These are phyloP conservation scores for Globisporangium lucens DNA, from an alignment of 352 stramenopile species.

Conservation along the genomic window DNA sequence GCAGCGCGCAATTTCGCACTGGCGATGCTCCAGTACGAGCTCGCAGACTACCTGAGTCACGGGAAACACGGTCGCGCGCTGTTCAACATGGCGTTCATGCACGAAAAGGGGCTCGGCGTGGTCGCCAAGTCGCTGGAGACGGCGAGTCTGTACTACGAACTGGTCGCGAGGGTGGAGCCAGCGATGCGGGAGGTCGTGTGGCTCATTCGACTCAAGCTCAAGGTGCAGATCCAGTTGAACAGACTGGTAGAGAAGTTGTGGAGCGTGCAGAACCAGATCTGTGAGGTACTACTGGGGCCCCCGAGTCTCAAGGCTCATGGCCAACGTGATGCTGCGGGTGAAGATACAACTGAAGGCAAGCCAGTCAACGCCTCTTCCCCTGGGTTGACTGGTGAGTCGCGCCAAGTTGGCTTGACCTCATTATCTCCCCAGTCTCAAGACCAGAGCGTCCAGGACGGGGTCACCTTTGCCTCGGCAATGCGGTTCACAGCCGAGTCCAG, in stretches of 20 bases:
- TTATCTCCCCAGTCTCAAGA: background rate
- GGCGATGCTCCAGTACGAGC: constrained; percentile 57
- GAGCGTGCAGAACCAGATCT: background rate
- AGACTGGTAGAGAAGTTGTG: background rate
- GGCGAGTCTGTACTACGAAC: constrained; percentile 28
- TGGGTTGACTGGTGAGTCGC: background rate
- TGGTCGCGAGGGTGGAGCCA: constrained; percentile 16
- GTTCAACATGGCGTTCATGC: constrained; percentile 86
- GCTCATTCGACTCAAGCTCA: constrained; percentile 28
- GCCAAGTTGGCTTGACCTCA: background rate
- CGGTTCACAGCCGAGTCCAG: constrained; percentile 23
- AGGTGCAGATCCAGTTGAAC: constrained; percentile 6
- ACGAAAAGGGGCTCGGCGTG: constrained; percentile 58
- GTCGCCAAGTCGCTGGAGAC: constrained; percentile 1
- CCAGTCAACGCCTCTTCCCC: background rate
- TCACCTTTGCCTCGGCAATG: constrained; percentile 24
- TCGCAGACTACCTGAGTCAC: constrained; percentile 38
- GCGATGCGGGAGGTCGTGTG: constrained; percentile 24
- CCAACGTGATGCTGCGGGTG: background rate
- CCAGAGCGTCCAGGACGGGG: constrained; percentile 1
- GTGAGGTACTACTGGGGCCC: background rate
- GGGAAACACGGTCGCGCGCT: constrained; percentile 49
- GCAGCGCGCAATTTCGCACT: constrained; percentile 29
- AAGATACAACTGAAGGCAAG: background rate
- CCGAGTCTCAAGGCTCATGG: background rate